Evolutionary conservation across 75 land plant genomes (phyloP).

Genomic region (Adiantum capillusveneris): DNA sequence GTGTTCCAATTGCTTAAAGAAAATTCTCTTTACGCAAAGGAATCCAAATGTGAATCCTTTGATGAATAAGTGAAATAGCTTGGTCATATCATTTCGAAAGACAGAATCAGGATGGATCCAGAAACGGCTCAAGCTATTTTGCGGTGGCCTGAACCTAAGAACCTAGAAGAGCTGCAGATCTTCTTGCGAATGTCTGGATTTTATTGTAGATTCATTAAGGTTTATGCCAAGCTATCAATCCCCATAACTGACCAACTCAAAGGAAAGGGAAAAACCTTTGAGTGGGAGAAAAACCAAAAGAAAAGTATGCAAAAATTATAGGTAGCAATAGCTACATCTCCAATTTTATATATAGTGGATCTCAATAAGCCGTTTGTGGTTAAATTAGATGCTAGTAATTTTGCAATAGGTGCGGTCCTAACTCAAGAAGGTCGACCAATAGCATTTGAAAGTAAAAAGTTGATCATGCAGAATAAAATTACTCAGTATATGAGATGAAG

Average conservation of each 20-base stretch:
- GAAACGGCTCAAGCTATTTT: not conserved
- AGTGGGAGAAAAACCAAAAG: not conserved
- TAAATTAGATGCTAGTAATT: constrained; percentile 6
- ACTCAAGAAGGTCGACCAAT: not conserved
- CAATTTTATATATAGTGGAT: too few relatives aligned
- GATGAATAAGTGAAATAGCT: not conserved
- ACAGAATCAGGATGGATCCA: too few relatives aligned
- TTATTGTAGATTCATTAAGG: not conserved
- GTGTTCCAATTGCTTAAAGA: not conserved
- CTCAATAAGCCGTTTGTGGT: too few relatives aligned
- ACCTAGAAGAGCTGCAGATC: not conserved
- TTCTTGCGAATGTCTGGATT: not conserved
- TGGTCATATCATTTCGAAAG: not conserved
- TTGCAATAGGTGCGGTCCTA: not conserved
- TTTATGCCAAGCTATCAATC: too few relatives aligned
- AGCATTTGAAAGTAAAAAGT: not conserved
- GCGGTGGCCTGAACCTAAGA: constrained; percentile 1
- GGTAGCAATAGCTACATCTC: constrained; percentile 4
- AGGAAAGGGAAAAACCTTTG: too few relatives aligned
- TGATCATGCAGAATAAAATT: not conserved
- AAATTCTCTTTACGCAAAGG: not conserved
- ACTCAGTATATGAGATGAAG: constrained; percentile 4
- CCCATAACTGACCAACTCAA: too few relatives aligned
- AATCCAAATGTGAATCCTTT: not conserved
- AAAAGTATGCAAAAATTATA: not conserved